A percentile compares a stretch with the other conserved stretches of the same genome.
These are phyloP conservation scores for Collybiopsis confluens DNA, from an alignment of 768 basidiomycete species.

Conservation along the genomic window DNA sequence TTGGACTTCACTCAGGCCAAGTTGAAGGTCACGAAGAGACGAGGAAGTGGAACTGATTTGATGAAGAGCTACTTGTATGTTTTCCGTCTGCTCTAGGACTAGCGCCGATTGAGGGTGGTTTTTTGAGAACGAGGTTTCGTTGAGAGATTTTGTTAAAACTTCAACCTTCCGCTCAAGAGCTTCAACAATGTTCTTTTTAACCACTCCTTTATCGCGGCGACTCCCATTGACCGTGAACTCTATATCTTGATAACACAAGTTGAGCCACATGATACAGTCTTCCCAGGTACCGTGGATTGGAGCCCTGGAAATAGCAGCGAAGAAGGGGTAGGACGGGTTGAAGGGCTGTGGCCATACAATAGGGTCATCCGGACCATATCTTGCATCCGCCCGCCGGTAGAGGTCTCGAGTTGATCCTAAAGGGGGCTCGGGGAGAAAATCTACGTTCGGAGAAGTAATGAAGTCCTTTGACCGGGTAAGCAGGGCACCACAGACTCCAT, in stretches of 20 bases:
- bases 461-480: too few relatives aligned
- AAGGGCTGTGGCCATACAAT: neutral
- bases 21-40: neutral
- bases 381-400: neutral
- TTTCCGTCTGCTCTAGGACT: too few relatives aligned
- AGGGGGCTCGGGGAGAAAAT: neutral
- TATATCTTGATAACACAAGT: neutral
- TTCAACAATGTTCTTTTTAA: too few relatives aligned
- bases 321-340: neutral
- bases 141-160: too few relatives aligned
- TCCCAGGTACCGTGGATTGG: neutral
- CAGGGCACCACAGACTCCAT: too few relatives aligned
- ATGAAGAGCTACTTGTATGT: neutral
- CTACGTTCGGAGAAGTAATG: neutral
- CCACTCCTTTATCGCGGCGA: too few relatives aligned
- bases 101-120: too few relatives aligned
- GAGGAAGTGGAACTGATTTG: neutral
- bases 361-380: neutral
- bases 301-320: neutral
- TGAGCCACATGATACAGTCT: neutral
- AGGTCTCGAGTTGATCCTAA: neutral
- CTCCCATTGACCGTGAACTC: neutral
- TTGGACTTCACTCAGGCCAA: neutral
- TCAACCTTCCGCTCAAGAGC: too few relatives aligned
- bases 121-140: too few relatives aligned